Conservation (phyloP, 352 stramenopile species). For the Phytophthora podocarpi region DNA sequence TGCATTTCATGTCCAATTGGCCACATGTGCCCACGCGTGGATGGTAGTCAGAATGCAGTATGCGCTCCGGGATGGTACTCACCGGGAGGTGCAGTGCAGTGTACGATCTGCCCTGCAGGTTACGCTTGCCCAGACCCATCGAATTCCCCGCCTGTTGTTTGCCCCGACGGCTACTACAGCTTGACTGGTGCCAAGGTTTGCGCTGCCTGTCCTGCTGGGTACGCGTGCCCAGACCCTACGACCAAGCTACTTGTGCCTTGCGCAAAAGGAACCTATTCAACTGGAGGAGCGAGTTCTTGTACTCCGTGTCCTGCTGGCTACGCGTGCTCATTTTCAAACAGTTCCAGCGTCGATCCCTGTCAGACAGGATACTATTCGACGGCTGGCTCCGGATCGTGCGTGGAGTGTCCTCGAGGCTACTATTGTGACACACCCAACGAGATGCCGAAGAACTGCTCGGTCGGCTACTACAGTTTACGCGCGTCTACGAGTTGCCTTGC, state of each 20-base stretch:
- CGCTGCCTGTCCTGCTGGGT: conserved; percentile 67
- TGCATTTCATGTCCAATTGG: conserved; percentile 58
- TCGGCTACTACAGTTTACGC: conserved; percentile 82
- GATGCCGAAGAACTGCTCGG: conserved; percentile 70
- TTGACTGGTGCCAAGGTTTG: conserved; percentile 54
- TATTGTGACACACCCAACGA: conserved; percentile 73
- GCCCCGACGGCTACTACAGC: conserved; percentile 67
- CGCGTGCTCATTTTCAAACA: conserved; percentile 69
- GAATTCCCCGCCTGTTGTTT: conserved; percentile 39
- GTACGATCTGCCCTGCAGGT: conserved; percentile 68
- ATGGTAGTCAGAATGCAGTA: conserved; percentile 53
- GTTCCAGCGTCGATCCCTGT: conserved; percentile 61
- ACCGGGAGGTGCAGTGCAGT: conserved; percentile 42
- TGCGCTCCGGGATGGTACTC: conserved; percentile 55
- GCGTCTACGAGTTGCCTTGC: conserved; percentile 67
- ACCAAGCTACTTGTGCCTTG: conserved; percentile 55
- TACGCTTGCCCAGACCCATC: conserved; percentile 55
- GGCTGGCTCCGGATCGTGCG: conserved; percentile 56
- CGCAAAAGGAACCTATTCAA: conserved; percentile 60
- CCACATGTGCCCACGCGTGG: conserved; percentile 52
- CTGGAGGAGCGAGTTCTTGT: conserved; percentile 52
- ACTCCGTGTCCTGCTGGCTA: conserved; percentile 82
- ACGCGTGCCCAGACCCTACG: conserved; percentile 70
- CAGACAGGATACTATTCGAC: conserved; percentile 73
- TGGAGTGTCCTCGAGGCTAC: conserved; percentile 81